These are phyloP conservation scores for Fereydounia khargensis DNA, from an alignment of 1,284 basidiomycete genomes.

Conservation along the genomic window DNA sequence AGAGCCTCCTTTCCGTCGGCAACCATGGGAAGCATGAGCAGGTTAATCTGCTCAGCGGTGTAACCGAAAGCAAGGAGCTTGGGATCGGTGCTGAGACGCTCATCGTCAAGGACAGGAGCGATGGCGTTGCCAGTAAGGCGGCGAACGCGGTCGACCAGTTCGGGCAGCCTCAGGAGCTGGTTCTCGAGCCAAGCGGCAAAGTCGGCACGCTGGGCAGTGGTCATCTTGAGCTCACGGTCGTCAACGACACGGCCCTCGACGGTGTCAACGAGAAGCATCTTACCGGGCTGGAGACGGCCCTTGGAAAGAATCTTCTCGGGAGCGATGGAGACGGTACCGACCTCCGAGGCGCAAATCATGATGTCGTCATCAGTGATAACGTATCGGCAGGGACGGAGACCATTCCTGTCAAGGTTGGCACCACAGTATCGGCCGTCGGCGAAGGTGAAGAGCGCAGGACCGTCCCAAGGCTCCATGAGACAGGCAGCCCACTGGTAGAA, in stretches of 20 bases:
- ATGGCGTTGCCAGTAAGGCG: slow-evolving; percentile 26
- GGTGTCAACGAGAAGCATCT: slow-evolving; percentile 56
- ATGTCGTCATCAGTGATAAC: slow-evolving; percentile 55
- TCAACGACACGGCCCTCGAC: slow-evolving; percentile 54
- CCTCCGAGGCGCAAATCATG: slow-evolving; percentile 56
- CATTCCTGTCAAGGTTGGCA: slow-evolving; percentile 56
- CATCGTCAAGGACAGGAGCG: slow-evolving; percentile 41
- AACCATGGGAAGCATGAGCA: slow-evolving; percentile 55
- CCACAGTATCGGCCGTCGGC: slow-evolving; percentile 56
- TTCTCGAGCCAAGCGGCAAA: slow-evolving; percentile 56
- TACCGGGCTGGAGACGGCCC: slow-evolving; percentile 53
- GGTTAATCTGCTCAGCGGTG: slow-evolving; percentile 51
- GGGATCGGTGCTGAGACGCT: slow-evolving; percentile 46
- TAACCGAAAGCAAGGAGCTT: slow-evolving; percentile 53
- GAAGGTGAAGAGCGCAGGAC: slow-evolving; percentile 55
- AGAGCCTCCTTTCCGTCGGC: slow-evolving; percentile 51
- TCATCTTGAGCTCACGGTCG: slow-evolving; percentile 54
- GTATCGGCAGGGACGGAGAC: slow-evolving; percentile 55
- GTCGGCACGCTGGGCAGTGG: slow-evolving; percentile 50
- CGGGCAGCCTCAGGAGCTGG: slow-evolving; percentile 45
- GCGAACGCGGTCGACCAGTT: slow-evolving; percentile 45
- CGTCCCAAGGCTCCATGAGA: slow-evolving; percentile 57
- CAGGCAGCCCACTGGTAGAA: slow-evolving; percentile 56
- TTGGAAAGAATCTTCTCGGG: slow-evolving; percentile 49
- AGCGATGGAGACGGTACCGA: slow-evolving; percentile 51